A percentile compares a stretch with the other conserved stretches of the same genome.
Conservation (phyloP, 225 moss, liverwort and hornwort genomes). For the Asterella californica region DNA sequence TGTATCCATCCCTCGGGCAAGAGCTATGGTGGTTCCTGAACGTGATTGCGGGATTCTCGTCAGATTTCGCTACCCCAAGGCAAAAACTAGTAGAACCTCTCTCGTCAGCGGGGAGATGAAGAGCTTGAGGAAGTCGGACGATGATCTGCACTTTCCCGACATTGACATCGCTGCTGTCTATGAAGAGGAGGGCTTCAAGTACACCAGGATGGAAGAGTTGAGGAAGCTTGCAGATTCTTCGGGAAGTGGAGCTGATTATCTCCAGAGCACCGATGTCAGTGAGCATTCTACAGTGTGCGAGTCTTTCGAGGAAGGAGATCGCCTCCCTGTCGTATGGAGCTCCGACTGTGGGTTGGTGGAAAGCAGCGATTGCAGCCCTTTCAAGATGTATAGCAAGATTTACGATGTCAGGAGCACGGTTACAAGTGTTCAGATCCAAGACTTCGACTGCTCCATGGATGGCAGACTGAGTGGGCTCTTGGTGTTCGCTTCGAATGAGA, state of each 20-base stretch:
- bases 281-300: conserved; percentile 1
- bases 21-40: background rate
- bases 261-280: too few species aligned
- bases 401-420: background rate
- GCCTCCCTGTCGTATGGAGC: background rate
- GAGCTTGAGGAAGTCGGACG: background rate
- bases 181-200: conserved; percentile 6
- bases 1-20: background rate
- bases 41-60: conserved; percentile 10
- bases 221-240: conserved; percentile 5
- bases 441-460: conserved; percentile 13
- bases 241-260: background rate
- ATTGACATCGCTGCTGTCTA: conserved; percentile 10
- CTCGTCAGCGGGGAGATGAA: conserved; percentile 6
- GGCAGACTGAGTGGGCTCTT: conserved; percentile 3
- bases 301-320: conserved; percentile 4
- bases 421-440: background rate
- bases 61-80: conserved; percentile 1
- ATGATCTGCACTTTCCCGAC: background rate
- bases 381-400: background rate
- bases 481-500: background rate
- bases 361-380: conserved; percentile 14
- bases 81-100: background rate
- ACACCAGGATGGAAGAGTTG: conserved; percentile 12
- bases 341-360: background rate